These are phyloP conservation scores for Harringtonia lauricola DNA, from an alignment of 2,329 filamentous ascomycete species.

Conservation along the genomic window DNA sequence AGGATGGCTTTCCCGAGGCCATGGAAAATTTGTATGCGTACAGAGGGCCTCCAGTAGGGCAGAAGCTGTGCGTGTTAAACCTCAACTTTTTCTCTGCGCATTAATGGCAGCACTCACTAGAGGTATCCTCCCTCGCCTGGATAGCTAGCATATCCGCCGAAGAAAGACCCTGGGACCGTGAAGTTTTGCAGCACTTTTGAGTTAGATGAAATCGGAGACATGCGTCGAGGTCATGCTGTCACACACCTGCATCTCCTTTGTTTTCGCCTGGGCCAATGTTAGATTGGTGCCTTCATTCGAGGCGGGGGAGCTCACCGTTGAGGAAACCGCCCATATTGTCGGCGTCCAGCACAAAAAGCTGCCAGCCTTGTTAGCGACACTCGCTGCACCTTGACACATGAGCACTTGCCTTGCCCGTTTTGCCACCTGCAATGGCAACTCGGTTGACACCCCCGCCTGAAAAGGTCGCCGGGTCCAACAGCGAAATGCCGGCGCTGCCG, in stretches of 20 bases:
- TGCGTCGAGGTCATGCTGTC: no score
- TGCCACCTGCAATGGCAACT: constrained; percentile 26
- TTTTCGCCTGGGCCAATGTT: neutral
- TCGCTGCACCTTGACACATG: neutral
- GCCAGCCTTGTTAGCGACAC: neutral
- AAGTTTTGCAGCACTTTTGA: neutral
- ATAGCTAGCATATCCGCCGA: constrained; percentile 26
- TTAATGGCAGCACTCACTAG: constrained; percentile 14
- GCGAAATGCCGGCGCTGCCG: constrained; percentile 21
- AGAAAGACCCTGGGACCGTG: constrained; percentile 19
- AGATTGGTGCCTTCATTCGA: constrained; percentile 15
- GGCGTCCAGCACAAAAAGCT: constrained; percentile 26
- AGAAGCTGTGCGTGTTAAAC: constrained; percentile 11
- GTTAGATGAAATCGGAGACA: neutral
- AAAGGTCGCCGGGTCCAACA: constrained; percentile 23
- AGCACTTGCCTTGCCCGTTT: constrained; percentile 13
- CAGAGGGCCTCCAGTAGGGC: constrained; percentile 20
- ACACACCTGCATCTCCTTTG: neutral
- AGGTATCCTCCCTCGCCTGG: constrained; percentile 31
- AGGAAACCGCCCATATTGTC: constrained; percentile 30
- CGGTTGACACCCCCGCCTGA: constrained; percentile 21
- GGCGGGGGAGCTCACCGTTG: constrained; percentile 14
- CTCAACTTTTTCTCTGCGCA: neutral
- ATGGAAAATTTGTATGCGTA: constrained; percentile 23
- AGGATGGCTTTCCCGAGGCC: constrained; percentile 19